A percentile compares a stretch with the other conserved stretches of the same genome.
These are phyloP conservation scores for Tetratostichococcus sp. DNA, from an alignment of 139 green algal genomes.

Conservation along the genomic window DNA sequence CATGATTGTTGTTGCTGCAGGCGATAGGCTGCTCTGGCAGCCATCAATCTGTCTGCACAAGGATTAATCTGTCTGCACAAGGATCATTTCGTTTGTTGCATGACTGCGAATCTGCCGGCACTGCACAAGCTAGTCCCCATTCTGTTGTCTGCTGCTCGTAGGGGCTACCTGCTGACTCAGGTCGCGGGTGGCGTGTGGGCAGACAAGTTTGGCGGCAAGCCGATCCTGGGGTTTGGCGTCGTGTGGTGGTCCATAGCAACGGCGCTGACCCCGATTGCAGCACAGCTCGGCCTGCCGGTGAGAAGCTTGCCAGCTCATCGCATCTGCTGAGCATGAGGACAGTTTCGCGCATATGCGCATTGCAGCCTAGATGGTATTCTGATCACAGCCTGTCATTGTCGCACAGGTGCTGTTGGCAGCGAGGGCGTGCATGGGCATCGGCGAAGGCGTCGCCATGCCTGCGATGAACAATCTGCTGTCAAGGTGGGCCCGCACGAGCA, in stretches of 20 bases:
- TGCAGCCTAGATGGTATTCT: no score
- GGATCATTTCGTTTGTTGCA: no score
- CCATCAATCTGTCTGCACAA: no score
- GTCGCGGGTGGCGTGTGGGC: constrained; percentile 89
- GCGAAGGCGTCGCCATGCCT: constrained; percentile 97
- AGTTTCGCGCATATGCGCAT: no score
- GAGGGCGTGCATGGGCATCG: constrained; percentile 90
- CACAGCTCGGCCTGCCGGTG: constrained; percentile 64
- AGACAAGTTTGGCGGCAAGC: constrained; percentile 88
- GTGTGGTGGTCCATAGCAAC: constrained; percentile 94
- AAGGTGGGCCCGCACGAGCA: constrained; percentile 36
- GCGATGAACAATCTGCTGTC: constrained; percentile 98
- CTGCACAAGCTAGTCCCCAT: constrained; percentile 36
- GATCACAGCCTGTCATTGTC: no score
- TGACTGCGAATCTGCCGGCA: constrained; percentile 45
- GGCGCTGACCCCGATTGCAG: constrained; percentile 84
- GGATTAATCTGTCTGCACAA: no score
- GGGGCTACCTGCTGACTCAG: constrained; percentile 74
- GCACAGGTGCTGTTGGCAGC: constrained; percentile 63
- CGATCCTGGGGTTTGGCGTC: constrained; percentile 91
- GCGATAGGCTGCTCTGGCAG: no score
- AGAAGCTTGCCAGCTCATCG: no score
- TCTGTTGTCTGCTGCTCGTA: no score
- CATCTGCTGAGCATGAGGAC: no score
- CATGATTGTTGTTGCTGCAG: not conserved